Evolutionary conservation across 2,329 filamentous ascomycete species (phyloP).

Genomic region (Trichoderma simmonsii): DNA sequence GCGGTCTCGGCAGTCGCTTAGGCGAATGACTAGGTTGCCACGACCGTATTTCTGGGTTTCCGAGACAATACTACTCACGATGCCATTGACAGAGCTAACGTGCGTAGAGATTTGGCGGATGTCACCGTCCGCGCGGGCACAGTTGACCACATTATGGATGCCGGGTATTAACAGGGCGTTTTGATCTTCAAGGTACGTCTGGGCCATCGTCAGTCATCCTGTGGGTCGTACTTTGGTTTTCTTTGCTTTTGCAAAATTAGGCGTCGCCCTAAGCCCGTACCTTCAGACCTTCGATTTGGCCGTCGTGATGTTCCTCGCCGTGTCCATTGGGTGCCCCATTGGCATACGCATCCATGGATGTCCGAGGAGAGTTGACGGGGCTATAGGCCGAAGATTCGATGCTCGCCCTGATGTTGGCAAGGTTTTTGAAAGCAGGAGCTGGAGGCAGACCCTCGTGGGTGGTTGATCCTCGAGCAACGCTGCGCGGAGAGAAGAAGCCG

Average conservation of each 20-base stretch:
- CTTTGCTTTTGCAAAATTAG: slow-evolving; percentile 2
- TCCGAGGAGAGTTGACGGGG: slow-evolving; percentile 65
- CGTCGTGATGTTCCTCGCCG: slow-evolving; percentile 37
- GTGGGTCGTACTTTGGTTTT: background rate
- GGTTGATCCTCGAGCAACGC: slow-evolving; percentile 35
- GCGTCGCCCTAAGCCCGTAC: slow-evolving; percentile 27
- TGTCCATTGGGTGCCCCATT: slow-evolving; percentile 42
- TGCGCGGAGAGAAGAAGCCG: slow-evolving; percentile 64
- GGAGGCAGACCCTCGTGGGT: slow-evolving; percentile 44
- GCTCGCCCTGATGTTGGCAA: slow-evolving; percentile 56
- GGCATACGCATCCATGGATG: slow-evolving; percentile 48
- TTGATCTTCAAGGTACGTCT: slow-evolving; percentile 80
- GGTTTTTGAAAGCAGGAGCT: slow-evolving; percentile 56
- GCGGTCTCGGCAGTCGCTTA: slow-evolving; percentile 62
- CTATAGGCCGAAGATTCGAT: slow-evolving; percentile 73
- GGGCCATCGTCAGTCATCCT: slow-evolving; percentile 21
- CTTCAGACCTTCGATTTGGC: slow-evolving; percentile 50
- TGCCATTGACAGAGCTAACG: slow-evolving; percentile 65
- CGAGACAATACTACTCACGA: slow-evolving; percentile 67
- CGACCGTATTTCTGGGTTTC: slow-evolving; percentile 60
- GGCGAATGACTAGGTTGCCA: slow-evolving; percentile 49
- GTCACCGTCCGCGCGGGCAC: slow-evolving; percentile 62
- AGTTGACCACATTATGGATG: slow-evolving; percentile 75
- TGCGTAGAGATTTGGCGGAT: slow-evolving; percentile 65
- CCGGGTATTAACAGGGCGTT: slow-evolving; percentile 74